These are phyloP conservation scores for Selaginella moellendorffii DNA, from an alignment of 75 land plant species.

Conservation along the genomic window DNA sequence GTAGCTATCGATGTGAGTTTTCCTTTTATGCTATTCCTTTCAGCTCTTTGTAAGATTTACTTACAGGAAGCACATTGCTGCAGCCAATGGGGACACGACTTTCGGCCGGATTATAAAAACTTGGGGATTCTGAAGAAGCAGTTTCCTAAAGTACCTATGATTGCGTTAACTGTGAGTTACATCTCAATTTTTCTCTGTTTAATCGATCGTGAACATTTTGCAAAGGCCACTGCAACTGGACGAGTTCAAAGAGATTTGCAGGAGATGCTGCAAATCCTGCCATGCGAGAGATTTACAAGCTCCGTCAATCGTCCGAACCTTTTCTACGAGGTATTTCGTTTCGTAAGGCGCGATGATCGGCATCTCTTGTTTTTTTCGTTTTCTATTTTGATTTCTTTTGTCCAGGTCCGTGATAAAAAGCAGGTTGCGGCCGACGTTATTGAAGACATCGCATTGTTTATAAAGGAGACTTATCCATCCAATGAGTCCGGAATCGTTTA, in stretches of 20 bases:
- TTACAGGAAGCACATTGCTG: slow-evolving; percentile 98
- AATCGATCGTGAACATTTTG: neutral
- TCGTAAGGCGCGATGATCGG: neutral
- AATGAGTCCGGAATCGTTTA: slow-evolving; percentile 93
- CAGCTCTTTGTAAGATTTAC: neutral
- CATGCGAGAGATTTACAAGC: slow-evolving; percentile 79
- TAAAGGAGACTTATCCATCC: slow-evolving; percentile 46
- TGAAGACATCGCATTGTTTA: slow-evolving; percentile 74
- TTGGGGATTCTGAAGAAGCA: slow-evolving; percentile 92
- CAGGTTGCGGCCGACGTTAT: slow-evolving; percentile 44
- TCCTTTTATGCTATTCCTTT: neutral
- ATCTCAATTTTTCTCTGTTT: no score
- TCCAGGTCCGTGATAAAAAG: slow-evolving; percentile 69
- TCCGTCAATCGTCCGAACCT: slow-evolving; percentile 95
- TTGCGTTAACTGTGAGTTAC: slow-evolving; percentile 89
- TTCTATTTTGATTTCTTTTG: slow-evolving; percentile 6
- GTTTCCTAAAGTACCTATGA: slow-evolving; percentile 79
- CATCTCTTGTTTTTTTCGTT: neutral
- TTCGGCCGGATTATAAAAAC: slow-evolving; percentile 94
- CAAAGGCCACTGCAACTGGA: slow-evolving; percentile 87
- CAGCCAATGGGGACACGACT: slow-evolving; percentile 99
- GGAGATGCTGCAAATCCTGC: slow-evolving; percentile 80
- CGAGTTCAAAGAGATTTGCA: slow-evolving; percentile 82
- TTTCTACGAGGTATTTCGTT: slow-evolving; percentile 80
- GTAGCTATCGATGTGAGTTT: slow-evolving; percentile 75